Evolutionary conservation across 2,329 filamentous ascomycete genomes (phyloP).

Genomic region (Hypoxylon rubiginosum): DNA sequence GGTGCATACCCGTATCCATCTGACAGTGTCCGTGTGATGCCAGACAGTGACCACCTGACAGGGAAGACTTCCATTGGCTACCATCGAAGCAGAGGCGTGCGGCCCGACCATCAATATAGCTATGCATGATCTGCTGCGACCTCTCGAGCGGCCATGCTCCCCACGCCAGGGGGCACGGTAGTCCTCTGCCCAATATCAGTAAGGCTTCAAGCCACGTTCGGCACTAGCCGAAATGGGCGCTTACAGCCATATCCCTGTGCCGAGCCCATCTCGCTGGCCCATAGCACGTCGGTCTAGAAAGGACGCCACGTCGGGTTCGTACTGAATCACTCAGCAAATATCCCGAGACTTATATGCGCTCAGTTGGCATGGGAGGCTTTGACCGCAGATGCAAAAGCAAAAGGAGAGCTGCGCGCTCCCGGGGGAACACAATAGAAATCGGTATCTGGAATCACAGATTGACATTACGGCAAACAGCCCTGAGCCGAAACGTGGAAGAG

Average conservation of each 20-base stretch:
- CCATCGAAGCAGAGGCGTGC: slow-evolving; percentile 1
- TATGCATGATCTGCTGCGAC: slow-evolving; percentile 18
- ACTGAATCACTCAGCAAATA: slow-evolving; percentile 30
- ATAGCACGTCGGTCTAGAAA: slow-evolving; percentile 3
- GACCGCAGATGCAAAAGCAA: neutral
- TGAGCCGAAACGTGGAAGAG: slow-evolving; percentile 17
- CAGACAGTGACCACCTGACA: slow-evolving; percentile 1
- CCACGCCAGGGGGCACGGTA: neutral
- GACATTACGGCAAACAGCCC: slow-evolving; percentile 3
- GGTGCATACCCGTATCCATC: neutral
- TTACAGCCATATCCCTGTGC: slow-evolving; percentile 6
- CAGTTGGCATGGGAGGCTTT: neutral
- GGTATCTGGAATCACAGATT: neutral
- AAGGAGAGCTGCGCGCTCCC: slow-evolving; percentile 13
- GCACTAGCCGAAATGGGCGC: slow-evolving; percentile 17
- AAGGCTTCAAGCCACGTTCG: slow-evolving; percentile 28
- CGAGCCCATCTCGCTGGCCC: slow-evolving; percentile 1
- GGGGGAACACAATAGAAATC: slow-evolving; percentile 14
- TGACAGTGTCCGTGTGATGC: slow-evolving; percentile 19
- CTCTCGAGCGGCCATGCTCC: slow-evolving; percentile 7
- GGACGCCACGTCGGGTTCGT: slow-evolving; percentile 31
- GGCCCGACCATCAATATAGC: slow-evolving; percentile 12
- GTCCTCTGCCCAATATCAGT: slow-evolving; percentile 13
- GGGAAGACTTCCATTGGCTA: neutral
- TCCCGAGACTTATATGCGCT: slow-evolving; percentile 25